These are phyloP conservation scores for Lichtheimia ramosa DNA, from an alignment of 371 early-diverging fungal genomes.

Conservation along the genomic window DNA sequence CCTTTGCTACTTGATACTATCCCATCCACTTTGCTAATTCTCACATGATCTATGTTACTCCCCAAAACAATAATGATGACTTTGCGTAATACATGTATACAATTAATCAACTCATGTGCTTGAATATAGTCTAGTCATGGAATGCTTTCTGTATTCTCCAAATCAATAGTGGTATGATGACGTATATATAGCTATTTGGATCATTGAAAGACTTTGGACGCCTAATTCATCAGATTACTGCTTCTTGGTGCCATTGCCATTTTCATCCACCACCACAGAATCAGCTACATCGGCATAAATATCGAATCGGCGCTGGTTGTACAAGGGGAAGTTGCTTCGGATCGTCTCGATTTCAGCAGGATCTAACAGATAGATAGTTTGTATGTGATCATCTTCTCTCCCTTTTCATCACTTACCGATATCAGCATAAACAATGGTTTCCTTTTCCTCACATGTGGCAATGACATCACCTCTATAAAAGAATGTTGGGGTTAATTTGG, in stretches of 20 bases:
- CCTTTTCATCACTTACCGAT: conserved; percentile 47
- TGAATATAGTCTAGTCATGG: too few species aligned
- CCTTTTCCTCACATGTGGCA: conserved; percentile 72
- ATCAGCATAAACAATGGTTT: conserved; percentile 84
- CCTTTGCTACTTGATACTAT: too few species aligned
- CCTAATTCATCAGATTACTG: not conserved
- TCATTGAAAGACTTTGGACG: too few species aligned
- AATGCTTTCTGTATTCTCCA: too few species aligned
- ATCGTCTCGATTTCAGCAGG: conserved; percentile 56
- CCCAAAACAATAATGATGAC: too few species aligned
- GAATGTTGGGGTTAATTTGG: not conserved
- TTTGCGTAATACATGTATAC: too few species aligned
- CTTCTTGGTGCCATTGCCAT: conserved; percentile 33
- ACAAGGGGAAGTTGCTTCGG: conserved; percentile 74
- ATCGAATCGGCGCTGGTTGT: conserved; percentile 86
- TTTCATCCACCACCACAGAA: conserved; percentile 17
- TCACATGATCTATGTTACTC: too few species aligned
- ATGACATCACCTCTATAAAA: conserved; percentile 58
- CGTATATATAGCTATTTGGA: too few species aligned
- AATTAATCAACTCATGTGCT: too few species aligned
- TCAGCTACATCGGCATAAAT: conserved; percentile 69
- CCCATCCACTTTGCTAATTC: too few species aligned
- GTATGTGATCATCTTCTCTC: not conserved
- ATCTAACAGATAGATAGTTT: conserved; percentile 55
- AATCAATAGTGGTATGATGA: too few species aligned